Evolutionary conservation across 2,329 filamentous ascomycete species (phyloP).

Genomic region (Ophiostoma piceae): DNA sequence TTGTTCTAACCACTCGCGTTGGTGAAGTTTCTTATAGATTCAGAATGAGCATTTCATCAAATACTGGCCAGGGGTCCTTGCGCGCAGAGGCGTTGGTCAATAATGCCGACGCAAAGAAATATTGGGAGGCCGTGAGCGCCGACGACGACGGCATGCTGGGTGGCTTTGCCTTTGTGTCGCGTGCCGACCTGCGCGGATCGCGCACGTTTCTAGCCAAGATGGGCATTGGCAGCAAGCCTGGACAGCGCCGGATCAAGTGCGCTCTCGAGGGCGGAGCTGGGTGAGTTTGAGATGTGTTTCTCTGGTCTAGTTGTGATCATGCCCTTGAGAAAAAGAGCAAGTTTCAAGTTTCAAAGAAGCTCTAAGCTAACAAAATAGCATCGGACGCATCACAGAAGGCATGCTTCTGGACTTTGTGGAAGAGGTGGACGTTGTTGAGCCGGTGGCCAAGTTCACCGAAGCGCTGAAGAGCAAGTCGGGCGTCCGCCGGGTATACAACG

Average conservation of each 20-base stretch:
- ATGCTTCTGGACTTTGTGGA: slow-evolving; percentile 60
- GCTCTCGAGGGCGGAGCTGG: slow-evolving; percentile 42
- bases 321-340: no score
- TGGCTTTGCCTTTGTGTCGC: slow-evolving; percentile 59
- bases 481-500: slow-evolving; percentile 59
- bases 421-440: slow-evolving; percentile 77
- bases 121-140: slow-evolving; percentile 45
- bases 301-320: not conserved
- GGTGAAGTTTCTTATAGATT: not conserved
- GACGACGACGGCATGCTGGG: slow-evolving; percentile 71
- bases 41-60: not conserved
- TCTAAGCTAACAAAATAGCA: slow-evolving; percentile 43
- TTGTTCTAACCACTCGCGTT: not conserved
- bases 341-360: no score
- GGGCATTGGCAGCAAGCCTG: slow-evolving; percentile 40
- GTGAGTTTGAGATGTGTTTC: slow-evolving; percentile 30
- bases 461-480: slow-evolving; percentile 54
- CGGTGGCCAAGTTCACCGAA: slow-evolving; percentile 72
- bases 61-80: not conserved
- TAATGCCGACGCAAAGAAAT: slow-evolving; percentile 37
- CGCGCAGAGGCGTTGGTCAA: slow-evolving; percentile 36
- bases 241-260: slow-evolving; percentile 31
- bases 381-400: slow-evolving; percentile 75
- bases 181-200: slow-evolving; percentile 66
- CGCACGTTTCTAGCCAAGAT: slow-evolving; percentile 67